Base-by-base conservation (phyloP, 495 filamentous ascomycete species). In the Letharia lupina region DNA sequence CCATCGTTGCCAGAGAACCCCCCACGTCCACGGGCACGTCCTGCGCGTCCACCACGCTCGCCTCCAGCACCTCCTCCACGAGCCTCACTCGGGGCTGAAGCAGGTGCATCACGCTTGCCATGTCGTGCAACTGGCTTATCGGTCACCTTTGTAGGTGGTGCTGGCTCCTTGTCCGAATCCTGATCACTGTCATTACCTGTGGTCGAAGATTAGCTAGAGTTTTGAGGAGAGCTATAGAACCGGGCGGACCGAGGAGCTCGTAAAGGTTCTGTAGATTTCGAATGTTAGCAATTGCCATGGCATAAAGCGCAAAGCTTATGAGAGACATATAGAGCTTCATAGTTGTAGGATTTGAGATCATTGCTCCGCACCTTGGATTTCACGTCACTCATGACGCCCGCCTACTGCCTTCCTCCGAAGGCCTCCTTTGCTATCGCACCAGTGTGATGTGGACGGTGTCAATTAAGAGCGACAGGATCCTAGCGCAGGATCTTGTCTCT, bases 181-280 rank as follows among this genome's bases (percentile, higher is more conserved):
- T 88, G 87, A 76, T 91, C 90, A 75, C 89, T 87, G 78, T 95
- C 90, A 80, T 96, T 96, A 83, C 88, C 89, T 92, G 73, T 52
- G 70, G 68, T 41, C 35, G 23, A 63, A 56, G 40, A 64, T 72
- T 67, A 71, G 67, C 66, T 73, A 69, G 45, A 72, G 64, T 28
- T 45, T 28, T 45, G 52, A 67, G 56, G 65, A 69, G 20, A 47
- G 57, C 45, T 45, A 42, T 54, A 40, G 8, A 68, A 74, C 70
- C 73, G 69, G 72, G 78, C 77, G 75, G 88, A 94, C 91, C 90
- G 81, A 95, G 90, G 80, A 91, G 83, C 83, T 90, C 90, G 83
- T 86, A 95, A 68, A 86, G 82, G 82, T 95, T 95, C 91, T 90
- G 75, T 37, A 62, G 63, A 61, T 70, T 72, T 60, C 69, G 18